Evolutionary conservation across 306 rosid species (phyloP).

Genomic region (Cajanus cajan): DNA sequence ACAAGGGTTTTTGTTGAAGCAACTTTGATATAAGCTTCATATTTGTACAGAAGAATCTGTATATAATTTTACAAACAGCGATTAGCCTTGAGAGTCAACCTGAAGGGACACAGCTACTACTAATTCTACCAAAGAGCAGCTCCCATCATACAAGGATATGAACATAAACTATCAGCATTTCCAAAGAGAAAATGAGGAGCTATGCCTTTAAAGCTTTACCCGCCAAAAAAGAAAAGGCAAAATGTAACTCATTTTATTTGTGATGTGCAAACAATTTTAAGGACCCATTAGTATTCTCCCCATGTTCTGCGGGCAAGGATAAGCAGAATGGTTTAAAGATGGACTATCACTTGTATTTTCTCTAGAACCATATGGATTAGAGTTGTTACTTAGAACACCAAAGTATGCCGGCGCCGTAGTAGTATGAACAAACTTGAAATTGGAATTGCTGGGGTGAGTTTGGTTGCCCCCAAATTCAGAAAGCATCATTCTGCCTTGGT

Average conservation of each 20-base stretch:
- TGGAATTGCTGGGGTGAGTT: slow-evolving; percentile 50
- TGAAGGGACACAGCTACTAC: slow-evolving; percentile 39
- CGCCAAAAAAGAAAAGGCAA: slow-evolving; percentile 39
- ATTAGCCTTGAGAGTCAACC: slow-evolving; percentile 46
- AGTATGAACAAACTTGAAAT: slow-evolving; percentile 53
- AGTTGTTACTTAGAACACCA: slow-evolving; percentile 60
- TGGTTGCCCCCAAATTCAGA: slow-evolving; percentile 52
- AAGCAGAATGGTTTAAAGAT: slow-evolving; percentile 63
- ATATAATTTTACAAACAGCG: slow-evolving; percentile 54
- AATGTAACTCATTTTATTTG: slow-evolving; percentile 27
- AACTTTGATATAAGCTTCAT: slow-evolving; percentile 53
- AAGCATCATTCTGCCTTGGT: slow-evolving; percentile 50
- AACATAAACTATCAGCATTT: slow-evolving; percentile 33
- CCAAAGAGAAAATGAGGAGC: slow-evolving; percentile 29
- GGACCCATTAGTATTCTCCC: slow-evolving; percentile 94
- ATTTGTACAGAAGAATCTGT: slow-evolving; percentile 66
- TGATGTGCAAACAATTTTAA: slow-evolving; percentile 35
- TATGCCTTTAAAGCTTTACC: slow-evolving; percentile 36
- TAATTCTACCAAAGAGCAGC: slow-evolving; percentile 37
- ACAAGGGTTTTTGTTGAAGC: slow-evolving; percentile 50
- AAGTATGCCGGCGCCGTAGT: slow-evolving; percentile 49
- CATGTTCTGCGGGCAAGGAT: slow-evolving; percentile 69
- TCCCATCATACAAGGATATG: slow-evolving; percentile 33
- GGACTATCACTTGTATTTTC: slow-evolving; percentile 57
- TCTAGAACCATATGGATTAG: slow-evolving; percentile 69